These are phyloP conservation scores for Phialophora verrucosa DNA, from an alignment of 2,329 filamentous ascomycete genomes.

Conservation along the genomic window DNA sequence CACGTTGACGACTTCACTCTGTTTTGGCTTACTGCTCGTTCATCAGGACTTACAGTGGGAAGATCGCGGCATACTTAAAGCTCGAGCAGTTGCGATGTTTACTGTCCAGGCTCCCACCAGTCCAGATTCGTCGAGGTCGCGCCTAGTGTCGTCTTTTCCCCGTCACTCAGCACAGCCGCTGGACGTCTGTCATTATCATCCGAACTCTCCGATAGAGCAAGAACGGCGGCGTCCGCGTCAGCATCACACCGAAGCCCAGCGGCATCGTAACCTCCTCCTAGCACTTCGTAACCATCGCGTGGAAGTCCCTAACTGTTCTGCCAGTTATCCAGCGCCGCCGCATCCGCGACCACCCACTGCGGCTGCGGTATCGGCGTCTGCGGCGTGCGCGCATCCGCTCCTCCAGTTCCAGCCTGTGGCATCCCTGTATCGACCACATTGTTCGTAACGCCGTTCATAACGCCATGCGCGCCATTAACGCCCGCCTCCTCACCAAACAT, in stretches of 20 bases:
- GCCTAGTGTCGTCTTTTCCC: not conserved
- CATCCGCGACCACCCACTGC: slow-evolving; percentile 33
- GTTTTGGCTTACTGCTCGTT: not conserved
- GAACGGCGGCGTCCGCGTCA: not conserved
- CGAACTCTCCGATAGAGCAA: not conserved
- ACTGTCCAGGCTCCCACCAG: slow-evolving; percentile 9
- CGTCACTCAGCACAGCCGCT: not conserved
- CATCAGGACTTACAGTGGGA: not conserved
- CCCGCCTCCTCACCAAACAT: slow-evolving; percentile 39
- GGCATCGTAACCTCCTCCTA: not conserved
- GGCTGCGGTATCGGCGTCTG: slow-evolving; percentile 26
- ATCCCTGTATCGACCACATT: slow-evolving; percentile 9
- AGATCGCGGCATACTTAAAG: not conserved
- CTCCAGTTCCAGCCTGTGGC: not conserved
- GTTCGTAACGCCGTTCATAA: not conserved
- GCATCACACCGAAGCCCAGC: not conserved
- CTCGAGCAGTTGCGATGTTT: not conserved
- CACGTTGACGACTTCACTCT: not conserved
- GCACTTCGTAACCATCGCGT: not conserved
- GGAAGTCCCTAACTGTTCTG: slow-evolving; percentile 34
- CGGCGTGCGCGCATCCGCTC: not conserved
- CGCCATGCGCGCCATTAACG: slow-evolving; percentile 27
- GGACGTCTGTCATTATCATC: not conserved
- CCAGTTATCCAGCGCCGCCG: slow-evolving; percentile 32
- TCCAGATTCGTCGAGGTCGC: not conserved